Percentiles rank a stretch among this genome's conserved stretches.
Evolutionary conservation across 331 rosid species (phyloP).

Genomic region (Malus hybrid): DNA sequence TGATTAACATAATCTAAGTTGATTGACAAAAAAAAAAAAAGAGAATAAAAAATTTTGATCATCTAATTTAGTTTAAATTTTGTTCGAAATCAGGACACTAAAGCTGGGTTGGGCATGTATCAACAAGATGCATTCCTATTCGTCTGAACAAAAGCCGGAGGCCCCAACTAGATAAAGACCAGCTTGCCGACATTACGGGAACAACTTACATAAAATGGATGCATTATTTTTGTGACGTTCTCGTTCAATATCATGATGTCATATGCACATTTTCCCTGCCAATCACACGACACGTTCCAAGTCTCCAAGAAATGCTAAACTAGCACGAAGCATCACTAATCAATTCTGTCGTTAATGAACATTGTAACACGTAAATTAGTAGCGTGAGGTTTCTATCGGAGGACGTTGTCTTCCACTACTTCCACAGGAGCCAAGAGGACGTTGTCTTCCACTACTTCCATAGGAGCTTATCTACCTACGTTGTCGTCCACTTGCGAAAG

Average conservation of each 20-base stretch:
- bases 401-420: too few relatives aligned
- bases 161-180: neutral
- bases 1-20: neutral
- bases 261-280: neutral
- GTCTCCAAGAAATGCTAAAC: neutral
- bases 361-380: neutral
- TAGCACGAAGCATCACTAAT: too few relatives aligned
- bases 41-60: too few relatives aligned
- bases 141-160: neutral
- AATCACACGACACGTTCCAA: neutral
- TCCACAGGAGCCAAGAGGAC: too few relatives aligned
- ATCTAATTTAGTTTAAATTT: too few relatives aligned
- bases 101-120: too few relatives aligned
- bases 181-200: neutral
- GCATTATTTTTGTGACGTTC: too few relatives aligned
- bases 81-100: too few relatives aligned
- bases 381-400: too few relatives aligned
- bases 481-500: neutral
- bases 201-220: too few relatives aligned
- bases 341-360: accelerated
- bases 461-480: neutral
- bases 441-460: neutral
- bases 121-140: neutral
- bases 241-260: too few relatives aligned
- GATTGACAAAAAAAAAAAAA: too few relatives aligned